Percentiles rank a stretch among this genome's conserved stretches.
phyloP scores from a whole-genome alignment of 179 eudicot species.

The Spinacia oleracea region DNA sequence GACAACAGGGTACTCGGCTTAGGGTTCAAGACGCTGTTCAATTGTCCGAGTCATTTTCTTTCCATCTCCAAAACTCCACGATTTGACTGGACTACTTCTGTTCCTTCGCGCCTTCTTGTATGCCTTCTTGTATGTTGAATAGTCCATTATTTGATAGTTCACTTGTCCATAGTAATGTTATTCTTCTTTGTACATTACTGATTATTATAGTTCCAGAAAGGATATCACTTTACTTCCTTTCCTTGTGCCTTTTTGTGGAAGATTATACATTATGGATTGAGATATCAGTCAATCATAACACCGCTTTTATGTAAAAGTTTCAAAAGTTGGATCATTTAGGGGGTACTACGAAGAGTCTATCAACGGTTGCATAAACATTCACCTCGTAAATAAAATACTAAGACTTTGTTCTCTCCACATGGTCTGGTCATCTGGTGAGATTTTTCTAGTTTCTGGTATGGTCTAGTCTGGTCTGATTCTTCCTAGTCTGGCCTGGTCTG shows the following conservation, averaged over 20 bases:
- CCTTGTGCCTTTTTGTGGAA: conserved; percentile 1
- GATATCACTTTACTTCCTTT: background rate
- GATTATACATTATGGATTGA: too few relatives aligned
- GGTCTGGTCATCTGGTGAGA: too few relatives aligned
- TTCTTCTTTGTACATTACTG: conserved; percentile 11
- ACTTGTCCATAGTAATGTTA: conserved; percentile 19
- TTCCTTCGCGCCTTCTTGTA: background rate
- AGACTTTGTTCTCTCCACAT: too few relatives aligned
- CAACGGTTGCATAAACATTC: too few relatives aligned
- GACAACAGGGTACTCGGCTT: conserved; percentile 95
- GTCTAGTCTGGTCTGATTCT: too few relatives aligned
- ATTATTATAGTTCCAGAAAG: conserved; percentile 8
- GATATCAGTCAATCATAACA: too few relatives aligned
- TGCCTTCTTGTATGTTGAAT: background rate
- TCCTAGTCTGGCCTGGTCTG: too few relatives aligned
- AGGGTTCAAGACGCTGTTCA: conserved; percentile 76
- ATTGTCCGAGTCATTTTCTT: conserved; percentile 60
- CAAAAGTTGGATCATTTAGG: too few relatives aligned
- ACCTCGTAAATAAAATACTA: too few relatives aligned
- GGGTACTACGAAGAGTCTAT: too few relatives aligned
- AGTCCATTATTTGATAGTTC: background rate
- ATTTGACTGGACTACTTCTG: conserved; percentile 32
- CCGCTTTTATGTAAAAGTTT: too few relatives aligned
- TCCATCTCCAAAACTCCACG: conserved; percentile 45
- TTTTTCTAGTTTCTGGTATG: too few relatives aligned